These are phyloP conservation scores for Hygrophila difformis DNA, from an alignment of 257 asterid species.

Conservation along the genomic window DNA sequence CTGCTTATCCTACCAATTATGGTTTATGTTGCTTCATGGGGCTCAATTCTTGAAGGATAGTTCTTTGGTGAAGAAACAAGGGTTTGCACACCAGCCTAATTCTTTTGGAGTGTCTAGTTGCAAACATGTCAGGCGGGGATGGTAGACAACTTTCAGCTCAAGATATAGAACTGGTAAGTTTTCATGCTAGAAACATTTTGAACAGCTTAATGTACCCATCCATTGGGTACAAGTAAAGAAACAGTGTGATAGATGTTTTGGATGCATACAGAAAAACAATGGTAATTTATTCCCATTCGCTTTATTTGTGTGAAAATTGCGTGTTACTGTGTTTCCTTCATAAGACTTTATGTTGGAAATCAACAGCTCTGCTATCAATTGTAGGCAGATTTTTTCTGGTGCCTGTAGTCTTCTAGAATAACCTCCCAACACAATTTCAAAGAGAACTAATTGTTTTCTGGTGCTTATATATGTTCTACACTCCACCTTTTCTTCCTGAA, in stretches of 20 bases:
- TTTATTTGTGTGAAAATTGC: background rate
- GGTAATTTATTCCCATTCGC: too few species aligned
- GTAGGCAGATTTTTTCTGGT: background rate
- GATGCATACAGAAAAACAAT: background rate
- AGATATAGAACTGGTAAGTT: constrained; percentile 49
- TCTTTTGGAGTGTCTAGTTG: constrained; percentile 9
- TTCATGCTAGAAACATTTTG: constrained; percentile 4
- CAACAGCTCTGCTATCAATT: background rate
- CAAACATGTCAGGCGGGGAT: constrained; percentile 46
- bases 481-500: background rate
- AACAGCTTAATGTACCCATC: background rate
- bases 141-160: constrained; percentile 36
- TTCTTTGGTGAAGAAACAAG: background rate
- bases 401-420: background rate
- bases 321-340: too few species aligned
- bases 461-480: background rate
- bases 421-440: background rate
- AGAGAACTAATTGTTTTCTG: background rate
- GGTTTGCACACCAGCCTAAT: constrained; percentile 7
- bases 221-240: background rate
- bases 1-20: constrained; percentile 4
- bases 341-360: background rate
- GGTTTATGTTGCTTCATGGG: background rate
- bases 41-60: constrained; percentile 7
- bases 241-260: background rate